These are phyloP conservation scores for Cyberlindnera sargentensis DNA, from an alignment of 805 yeast species.

Conservation along the genomic window DNA sequence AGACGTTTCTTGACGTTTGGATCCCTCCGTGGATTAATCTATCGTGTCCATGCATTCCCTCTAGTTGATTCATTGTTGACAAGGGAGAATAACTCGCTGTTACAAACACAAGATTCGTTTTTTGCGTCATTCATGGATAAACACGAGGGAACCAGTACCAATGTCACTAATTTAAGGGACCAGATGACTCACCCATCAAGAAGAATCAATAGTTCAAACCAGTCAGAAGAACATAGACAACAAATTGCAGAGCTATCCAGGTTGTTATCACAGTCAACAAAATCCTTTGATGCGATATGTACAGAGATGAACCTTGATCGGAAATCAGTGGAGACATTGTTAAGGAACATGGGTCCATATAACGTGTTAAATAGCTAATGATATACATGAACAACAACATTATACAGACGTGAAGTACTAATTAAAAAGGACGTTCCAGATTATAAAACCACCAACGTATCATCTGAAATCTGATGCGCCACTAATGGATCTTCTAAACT, in stretches of 20 bases:
- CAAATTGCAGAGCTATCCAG: conserved; percentile 17
- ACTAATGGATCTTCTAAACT: conserved; percentile 36
- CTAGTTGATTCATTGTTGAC: conserved; percentile 15
- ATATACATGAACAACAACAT: too few species aligned
- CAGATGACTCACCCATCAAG: neutral
- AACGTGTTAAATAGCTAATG: conserved; percentile 34
- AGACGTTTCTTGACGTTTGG: conserved; percentile 87
- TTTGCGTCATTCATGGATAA: conserved; percentile 1
- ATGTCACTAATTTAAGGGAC: neutral
- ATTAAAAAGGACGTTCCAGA: too few species aligned
- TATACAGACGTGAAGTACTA: too few species aligned
- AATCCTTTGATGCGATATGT: conserved; percentile 59
- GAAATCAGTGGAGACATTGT: conserved; percentile 42
- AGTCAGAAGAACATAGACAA: conserved; percentile 13
- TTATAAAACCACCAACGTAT: neutral
- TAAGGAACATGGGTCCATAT: conserved; percentile 45
- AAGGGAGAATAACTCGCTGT: conserved; percentile 3
- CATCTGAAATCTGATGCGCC: conserved; percentile 28
- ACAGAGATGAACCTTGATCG: conserved; percentile 57
- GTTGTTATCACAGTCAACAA: conserved; percentile 40
- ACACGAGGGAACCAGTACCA: conserved; percentile 3
- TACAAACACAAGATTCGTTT: conserved; percentile 7
- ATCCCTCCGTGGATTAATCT: conserved; percentile 69
- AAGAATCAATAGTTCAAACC: conserved; percentile 4
- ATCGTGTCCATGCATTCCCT: conserved; percentile 76